phyloP scores from a whole-genome alignment of 805 yeast species.

The Saturnispora saitoi region DNA sequence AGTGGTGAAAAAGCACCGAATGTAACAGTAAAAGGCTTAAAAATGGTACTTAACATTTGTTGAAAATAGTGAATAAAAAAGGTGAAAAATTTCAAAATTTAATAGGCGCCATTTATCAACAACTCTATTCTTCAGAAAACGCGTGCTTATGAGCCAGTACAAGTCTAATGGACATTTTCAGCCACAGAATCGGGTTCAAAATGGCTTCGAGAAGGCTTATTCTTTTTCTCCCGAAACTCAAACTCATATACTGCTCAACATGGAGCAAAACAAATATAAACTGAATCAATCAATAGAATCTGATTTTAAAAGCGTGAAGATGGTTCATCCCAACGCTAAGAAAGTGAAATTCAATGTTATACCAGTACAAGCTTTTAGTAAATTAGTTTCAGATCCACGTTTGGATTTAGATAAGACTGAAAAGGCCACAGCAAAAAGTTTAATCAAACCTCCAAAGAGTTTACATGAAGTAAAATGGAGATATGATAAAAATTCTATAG shows the following conservation, averaged over 20 bases:
- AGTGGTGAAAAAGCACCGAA: conserved; percentile 19
- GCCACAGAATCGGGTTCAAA: neutral
- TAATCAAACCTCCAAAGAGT: neutral
- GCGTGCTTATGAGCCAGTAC: conserved; percentile 1
- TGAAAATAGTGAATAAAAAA: neutral
- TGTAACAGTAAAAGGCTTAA: conserved; percentile 5
- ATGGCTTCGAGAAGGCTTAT: neutral
- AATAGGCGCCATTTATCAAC: neutral
- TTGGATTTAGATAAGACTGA: neutral
- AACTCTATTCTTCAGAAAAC: neutral
- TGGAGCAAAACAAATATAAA: neutral
- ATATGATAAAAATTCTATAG: conserved; percentile 67
- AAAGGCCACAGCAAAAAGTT: neutral
- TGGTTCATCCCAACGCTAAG: neutral
- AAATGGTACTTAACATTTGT: conserved; percentile 14
- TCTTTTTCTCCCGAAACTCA: conserved; percentile 1
- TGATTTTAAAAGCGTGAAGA: neutral
- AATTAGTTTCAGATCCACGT: conserved; percentile 1
- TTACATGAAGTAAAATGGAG: conserved; percentile 13
- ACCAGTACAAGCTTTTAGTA: neutral
- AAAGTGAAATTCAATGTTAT: conserved; percentile 3
- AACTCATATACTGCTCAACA: neutral
- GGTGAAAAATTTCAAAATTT: conserved; percentile 1
- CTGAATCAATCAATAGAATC: neutral
- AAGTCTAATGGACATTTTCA: neutral